Percentiles rank a stretch among this genome's conserved stretches.
These are phyloP conservation scores for Hypocrella siamensis DNA, from an alignment of 2,329 filamentous ascomycete species.

Conservation along the genomic window DNA sequence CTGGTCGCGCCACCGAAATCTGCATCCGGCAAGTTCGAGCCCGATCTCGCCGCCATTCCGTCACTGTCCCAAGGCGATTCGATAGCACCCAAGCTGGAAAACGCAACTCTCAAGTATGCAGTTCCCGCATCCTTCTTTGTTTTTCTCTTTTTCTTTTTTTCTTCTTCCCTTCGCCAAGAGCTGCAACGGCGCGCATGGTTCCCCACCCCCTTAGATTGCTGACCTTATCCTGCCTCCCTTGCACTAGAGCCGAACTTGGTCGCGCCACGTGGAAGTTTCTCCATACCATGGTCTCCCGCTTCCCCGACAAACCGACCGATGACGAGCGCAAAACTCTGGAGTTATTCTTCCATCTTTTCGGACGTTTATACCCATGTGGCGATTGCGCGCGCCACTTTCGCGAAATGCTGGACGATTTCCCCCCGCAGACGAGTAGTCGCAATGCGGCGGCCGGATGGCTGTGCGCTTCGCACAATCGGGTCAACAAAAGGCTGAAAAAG, in stretches of 20 bases:
- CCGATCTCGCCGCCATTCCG: slow-evolving; percentile 27
- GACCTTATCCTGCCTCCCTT: slow-evolving; percentile 4
- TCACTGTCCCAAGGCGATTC: slow-evolving; percentile 47
- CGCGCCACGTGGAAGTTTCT: slow-evolving; percentile 55
- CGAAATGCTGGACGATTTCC: slow-evolving; percentile 42
- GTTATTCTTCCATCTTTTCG: slow-evolving; percentile 50
- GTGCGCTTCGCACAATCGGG: slow-evolving; percentile 51
- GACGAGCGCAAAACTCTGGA: slow-evolving; percentile 48
- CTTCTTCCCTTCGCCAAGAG: neutral
- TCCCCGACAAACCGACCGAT: slow-evolving; percentile 46
- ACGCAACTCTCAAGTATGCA: slow-evolving; percentile 60
- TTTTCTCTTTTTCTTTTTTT: neutral
- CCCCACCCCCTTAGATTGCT: neutral
- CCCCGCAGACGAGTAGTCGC: slow-evolving; percentile 48
- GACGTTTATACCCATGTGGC: slow-evolving; percentile 54
- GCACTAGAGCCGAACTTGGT: slow-evolving; percentile 43
- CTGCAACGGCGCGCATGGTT: too few species aligned
- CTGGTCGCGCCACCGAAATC: slow-evolving; percentile 5
- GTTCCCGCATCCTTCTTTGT: neutral
- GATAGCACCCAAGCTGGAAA: slow-evolving; percentile 69
- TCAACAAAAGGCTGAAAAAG: slow-evolving; percentile 49
- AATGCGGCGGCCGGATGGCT: slow-evolving; percentile 52
- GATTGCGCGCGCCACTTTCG: slow-evolving; percentile 56
- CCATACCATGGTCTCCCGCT: slow-evolving; percentile 56
- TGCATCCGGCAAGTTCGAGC: slow-evolving; percentile 11